Evolutionary conservation across 2,329 filamentous ascomycete genomes (phyloP).

Genomic region (Diplodia scrobiculata): DNA sequence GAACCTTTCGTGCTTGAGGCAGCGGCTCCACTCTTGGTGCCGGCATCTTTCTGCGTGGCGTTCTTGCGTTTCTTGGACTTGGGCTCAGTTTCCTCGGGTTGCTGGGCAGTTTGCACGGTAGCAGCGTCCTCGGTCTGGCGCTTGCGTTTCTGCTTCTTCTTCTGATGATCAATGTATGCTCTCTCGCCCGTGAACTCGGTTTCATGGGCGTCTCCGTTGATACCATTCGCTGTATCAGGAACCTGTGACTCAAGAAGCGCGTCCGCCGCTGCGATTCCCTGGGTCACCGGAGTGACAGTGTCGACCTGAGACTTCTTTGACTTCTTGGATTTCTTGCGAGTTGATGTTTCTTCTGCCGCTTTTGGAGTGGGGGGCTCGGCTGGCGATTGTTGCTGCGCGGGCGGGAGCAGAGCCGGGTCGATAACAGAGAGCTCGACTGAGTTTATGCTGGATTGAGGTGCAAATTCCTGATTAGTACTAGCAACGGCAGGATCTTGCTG

Average conservation of each 20-base stretch:
- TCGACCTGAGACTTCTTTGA: neutral
- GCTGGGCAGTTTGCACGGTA: neutral
- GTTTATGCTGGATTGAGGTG: neutral
- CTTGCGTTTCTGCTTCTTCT: constrained; percentile 27
- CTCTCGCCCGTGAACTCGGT: constrained; percentile 10
- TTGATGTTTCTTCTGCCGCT: neutral
- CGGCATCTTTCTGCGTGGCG: neutral
- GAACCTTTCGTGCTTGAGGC: neutral
- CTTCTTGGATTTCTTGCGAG: constrained; percentile 24
- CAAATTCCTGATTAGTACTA: neutral
- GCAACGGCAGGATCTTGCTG: neutral
- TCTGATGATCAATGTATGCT: constrained; percentile 25
- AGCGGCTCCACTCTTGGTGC: neutral
- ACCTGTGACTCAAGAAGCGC: neutral
- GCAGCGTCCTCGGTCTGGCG: constrained; percentile 4
- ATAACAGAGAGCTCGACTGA: constrained; percentile 16
- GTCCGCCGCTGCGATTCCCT: neutral
- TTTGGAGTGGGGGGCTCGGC: neutral
- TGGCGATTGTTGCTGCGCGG: neutral
- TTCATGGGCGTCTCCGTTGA: neutral
- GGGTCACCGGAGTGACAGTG: neutral
- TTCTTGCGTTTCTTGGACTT: constrained; percentile 26
- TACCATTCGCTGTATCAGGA: neutral
- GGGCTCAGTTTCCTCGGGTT: neutral
- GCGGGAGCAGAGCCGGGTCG: constrained; percentile 14